phyloP scores from a whole-genome alignment of 257 asterid genomes.

The Solanum sejunctum region DNA sequence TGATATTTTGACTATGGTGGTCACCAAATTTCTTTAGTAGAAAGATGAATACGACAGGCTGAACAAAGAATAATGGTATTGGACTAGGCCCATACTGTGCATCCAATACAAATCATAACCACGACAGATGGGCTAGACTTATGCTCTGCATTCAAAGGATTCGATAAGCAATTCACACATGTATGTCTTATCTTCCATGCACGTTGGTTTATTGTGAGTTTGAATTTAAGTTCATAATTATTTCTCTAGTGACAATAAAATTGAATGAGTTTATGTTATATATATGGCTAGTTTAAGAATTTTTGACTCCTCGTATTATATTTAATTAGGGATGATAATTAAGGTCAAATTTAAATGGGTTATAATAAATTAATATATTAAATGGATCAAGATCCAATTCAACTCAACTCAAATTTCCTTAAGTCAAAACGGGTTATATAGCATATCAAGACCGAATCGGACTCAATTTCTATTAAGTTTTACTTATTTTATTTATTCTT shows the following conservation, averaged over 20 bases:
- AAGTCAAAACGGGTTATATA: too few species aligned
- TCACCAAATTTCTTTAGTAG: too few species aligned
- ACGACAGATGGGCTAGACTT: not conserved
- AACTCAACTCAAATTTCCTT: too few species aligned
- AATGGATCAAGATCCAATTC: too few species aligned
- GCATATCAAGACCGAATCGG: too few species aligned
- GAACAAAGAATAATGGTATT: not conserved
- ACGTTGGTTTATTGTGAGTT: not conserved
- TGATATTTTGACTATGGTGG: too few species aligned
- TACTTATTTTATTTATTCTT: too few species aligned
- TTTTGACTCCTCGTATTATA: not conserved
- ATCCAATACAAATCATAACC: not conserved
- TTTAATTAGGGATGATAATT: not conserved
- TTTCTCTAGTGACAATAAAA: not conserved
- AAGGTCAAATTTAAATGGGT: too few species aligned
- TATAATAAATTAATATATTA: too few species aligned
- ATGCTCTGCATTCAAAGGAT: not conserved
- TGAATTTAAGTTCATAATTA: not conserved
- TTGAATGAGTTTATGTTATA: not conserved
- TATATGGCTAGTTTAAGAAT: not conserved
- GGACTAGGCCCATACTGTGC: not conserved
- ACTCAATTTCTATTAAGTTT: too few species aligned
- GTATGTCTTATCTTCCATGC: not conserved
- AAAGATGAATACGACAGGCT: too few species aligned
- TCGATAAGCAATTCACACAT: not conserved